phyloP scores from a whole-genome alignment of 805 yeast genomes.

The Metschnikowia similis region DNA sequence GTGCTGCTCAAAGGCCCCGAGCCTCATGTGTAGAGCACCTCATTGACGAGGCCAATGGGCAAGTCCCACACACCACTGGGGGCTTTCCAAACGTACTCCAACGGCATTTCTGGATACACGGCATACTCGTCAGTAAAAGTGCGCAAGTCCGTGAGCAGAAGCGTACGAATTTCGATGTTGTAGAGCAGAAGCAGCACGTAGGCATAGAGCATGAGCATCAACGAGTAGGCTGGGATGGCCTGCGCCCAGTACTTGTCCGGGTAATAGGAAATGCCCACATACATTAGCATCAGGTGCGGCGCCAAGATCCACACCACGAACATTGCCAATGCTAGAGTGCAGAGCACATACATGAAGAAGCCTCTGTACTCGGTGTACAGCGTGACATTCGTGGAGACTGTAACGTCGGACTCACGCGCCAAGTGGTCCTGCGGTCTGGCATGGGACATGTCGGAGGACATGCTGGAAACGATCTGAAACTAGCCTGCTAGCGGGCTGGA shows the following conservation, averaged over 20 bases:
- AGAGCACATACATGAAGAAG: conserved; percentile 72
- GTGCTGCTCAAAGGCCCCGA: background rate
- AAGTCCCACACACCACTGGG: conserved; percentile 87
- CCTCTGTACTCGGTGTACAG: conserved; percentile 81
- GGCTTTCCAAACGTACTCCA: conserved; percentile 47
- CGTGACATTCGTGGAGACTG: conserved; percentile 46
- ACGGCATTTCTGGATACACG: conserved; percentile 23
- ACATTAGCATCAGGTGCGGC: conserved; percentile 53
- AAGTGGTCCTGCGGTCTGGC: conserved; percentile 39
- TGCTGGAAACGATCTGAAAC: no score
- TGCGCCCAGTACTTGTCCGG: conserved; percentile 94
- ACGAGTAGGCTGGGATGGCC: conserved; percentile 65
- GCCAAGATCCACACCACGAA: conserved; percentile 73
- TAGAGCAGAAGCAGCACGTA: conserved; percentile 69
- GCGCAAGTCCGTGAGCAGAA: conserved; percentile 52
- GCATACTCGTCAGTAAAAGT: conserved; percentile 68
- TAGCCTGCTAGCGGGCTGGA: no score
- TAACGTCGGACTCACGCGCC: conserved; percentile 65
- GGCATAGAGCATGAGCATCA: conserved; percentile 67
- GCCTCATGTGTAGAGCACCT: conserved; percentile 46
- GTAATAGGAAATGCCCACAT: conserved; percentile 60
- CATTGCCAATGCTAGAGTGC: conserved; percentile 47
- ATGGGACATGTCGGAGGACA: background rate
- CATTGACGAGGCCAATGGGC: conserved; percentile 67
- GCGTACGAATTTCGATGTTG: conserved; percentile 72